Conservation (phyloP, 257 asterid species). For the Solanum pimpinellifolium region DNA sequence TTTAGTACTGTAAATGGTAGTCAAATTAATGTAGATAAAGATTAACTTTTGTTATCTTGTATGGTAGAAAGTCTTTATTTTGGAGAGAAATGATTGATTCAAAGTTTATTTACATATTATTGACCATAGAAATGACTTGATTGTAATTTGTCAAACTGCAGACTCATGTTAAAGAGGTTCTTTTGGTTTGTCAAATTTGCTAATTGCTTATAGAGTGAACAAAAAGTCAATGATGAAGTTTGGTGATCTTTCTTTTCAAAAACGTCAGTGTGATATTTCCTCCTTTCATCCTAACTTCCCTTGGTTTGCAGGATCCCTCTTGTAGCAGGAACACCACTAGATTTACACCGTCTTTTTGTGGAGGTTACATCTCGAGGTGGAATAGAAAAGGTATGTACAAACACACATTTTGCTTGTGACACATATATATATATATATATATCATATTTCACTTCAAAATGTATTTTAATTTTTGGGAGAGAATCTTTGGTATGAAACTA, state of each 20-base stretch:
- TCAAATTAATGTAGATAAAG: background rate
- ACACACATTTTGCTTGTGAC: background rate
- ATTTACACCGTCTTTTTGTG: constrained; percentile 72
- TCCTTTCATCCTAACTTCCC: constrained; percentile 3
- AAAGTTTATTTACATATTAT: background rate
- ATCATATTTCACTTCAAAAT: background rate
- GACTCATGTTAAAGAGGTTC: background rate
- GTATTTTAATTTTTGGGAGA: background rate
- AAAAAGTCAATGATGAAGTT: background rate
- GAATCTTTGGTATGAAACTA: background rate
- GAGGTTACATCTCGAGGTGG: constrained; percentile 97
- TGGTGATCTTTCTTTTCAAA: background rate
- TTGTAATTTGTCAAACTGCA: background rate
- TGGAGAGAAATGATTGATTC: background rate
- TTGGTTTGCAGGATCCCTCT: constrained; percentile 54
- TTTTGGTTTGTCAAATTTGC: background rate
- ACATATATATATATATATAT: background rate
- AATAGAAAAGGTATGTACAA: constrained; percentile 60
- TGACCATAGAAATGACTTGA: background rate
- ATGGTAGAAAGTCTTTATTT: background rate
- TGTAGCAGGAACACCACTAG: constrained; percentile 62
- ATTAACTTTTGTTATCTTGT: background rate
- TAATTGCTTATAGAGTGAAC: background rate
- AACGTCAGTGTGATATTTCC: background rate
- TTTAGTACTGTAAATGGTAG: background rate